Conservation (phyloP, 2,329 filamentous ascomycete species). For the Aspergillus sp. region DNA sequence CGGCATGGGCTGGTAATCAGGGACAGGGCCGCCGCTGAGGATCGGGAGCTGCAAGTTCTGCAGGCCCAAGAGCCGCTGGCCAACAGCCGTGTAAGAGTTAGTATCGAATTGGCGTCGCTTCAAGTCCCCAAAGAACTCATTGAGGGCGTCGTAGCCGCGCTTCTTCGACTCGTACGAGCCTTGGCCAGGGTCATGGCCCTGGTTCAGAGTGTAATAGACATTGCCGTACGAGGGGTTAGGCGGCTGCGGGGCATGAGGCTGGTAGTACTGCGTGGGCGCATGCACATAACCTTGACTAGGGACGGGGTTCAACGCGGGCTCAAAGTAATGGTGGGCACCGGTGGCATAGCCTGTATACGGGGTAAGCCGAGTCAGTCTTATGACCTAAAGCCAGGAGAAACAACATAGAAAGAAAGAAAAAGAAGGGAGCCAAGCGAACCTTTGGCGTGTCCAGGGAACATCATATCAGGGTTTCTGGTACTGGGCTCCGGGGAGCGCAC, state of each 20-base stretch:
- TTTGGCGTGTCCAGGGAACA: conserved; percentile 33
- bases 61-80: conserved; percentile 75
- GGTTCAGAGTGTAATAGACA: conserved; percentile 68
- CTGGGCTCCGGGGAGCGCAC: conserved; percentile 56
- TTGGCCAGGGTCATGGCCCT: conserved; percentile 58
- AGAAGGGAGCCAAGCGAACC: conserved; percentile 14
- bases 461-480: conserved; percentile 36
- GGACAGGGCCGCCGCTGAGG: conserved; percentile 49
- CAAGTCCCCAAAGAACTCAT: conserved; percentile 87
- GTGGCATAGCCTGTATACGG: conserved; percentile 22
- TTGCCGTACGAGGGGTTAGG: conserved; percentile 56
- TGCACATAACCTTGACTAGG: conserved; percentile 33
- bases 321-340: conserved; percentile 48
- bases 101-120: conserved; percentile 90
- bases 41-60: conserved; percentile 59
- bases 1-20: conserved; percentile 46
- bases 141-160: conserved; percentile 77
- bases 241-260: conserved; percentile 47
- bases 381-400: background rate
- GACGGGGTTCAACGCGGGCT: conserved; percentile 43
- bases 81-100: conserved; percentile 81
- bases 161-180: conserved; percentile 63
- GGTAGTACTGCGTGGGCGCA: conserved; percentile 45
- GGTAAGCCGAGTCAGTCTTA: background rate
- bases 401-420: background rate